Evolutionary conservation across 768 basidiomycete genomes (phyloP).

Genomic region (Sarcodon sp.): DNA sequence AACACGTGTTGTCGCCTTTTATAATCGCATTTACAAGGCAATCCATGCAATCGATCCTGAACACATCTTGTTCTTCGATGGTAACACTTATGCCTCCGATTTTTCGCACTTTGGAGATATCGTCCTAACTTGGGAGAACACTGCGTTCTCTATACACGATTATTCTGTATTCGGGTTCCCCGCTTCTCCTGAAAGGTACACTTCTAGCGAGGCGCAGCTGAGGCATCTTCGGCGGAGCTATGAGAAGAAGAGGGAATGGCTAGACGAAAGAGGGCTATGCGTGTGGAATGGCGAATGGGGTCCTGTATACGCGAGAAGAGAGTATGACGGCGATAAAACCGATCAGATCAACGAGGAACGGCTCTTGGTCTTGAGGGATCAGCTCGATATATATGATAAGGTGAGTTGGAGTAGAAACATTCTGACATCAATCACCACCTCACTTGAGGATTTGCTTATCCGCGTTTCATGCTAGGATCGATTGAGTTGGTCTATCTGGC

Average conservation of each 20-base stretch:
- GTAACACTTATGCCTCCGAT: slow-evolving; percentile 74
- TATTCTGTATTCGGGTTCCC: slow-evolving; percentile 71
- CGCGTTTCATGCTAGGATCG: slow-evolving; percentile 13
- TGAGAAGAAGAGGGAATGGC: slow-evolving; percentile 67
- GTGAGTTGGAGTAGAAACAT: slow-evolving; percentile 13
- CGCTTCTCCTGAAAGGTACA: slow-evolving; percentile 38
- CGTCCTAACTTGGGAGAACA: slow-evolving; percentile 53
- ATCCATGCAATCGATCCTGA: slow-evolving; percentile 60
- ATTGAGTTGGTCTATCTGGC: slow-evolving; percentile 76
- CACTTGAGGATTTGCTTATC: not conserved
- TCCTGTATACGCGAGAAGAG: slow-evolving; percentile 59
- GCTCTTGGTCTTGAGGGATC: slow-evolving; percentile 59
- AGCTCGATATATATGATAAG: slow-evolving; percentile 59
- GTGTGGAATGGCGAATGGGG: slow-evolving; percentile 83
- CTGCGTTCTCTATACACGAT: slow-evolving; percentile 71
- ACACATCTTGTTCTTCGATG: slow-evolving; percentile 72
- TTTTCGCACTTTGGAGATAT: slow-evolving; percentile 58
- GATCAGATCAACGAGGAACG: slow-evolving; percentile 54
- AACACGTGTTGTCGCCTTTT: slow-evolving; percentile 50
- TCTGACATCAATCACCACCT: not conserved
- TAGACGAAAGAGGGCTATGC: slow-evolving; percentile 51
- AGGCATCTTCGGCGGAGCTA: slow-evolving; percentile 41
- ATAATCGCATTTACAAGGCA: slow-evolving; percentile 52
- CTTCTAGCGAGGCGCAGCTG: slow-evolving; percentile 37
- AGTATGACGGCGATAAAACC: slow-evolving; percentile 37